These are phyloP conservation scores for Phtheirospermum japonicum DNA, from an alignment of 257 asterid species.

Conservation along the genomic window DNA sequence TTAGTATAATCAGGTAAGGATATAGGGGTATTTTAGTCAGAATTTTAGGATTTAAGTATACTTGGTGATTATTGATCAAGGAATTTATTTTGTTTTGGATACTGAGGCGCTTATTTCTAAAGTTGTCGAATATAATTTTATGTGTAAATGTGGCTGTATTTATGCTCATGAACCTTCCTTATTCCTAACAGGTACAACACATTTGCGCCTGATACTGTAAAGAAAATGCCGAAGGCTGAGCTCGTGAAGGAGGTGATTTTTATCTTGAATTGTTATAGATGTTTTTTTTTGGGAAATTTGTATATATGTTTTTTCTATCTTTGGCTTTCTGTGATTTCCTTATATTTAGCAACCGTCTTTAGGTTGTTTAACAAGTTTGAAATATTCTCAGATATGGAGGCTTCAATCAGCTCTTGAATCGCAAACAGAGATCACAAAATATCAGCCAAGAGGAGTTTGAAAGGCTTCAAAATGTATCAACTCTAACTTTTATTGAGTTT, in stretches of 20 bases:
- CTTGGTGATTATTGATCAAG: too few relatives aligned
- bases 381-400: constrained; percentile 64
- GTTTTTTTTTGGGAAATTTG: neutral
- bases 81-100: too few relatives aligned
- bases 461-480: constrained; percentile 69
- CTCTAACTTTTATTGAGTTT: constrained; percentile 15
- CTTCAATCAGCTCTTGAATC: constrained; percentile 72
- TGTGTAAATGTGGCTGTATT: too few relatives aligned
- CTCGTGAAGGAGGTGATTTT: constrained; percentile 76
- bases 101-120: too few relatives aligned
- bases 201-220: constrained; percentile 77
- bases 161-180: constrained; percentile 22
- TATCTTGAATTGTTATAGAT: constrained; percentile 2
- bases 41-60: too few relatives aligned
- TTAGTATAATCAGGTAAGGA: too few relatives aligned
- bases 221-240: constrained; percentile 82
- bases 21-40: too few relatives aligned
- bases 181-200: constrained; percentile 61
- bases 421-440: constrained; percentile 72
- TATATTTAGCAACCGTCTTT: constrained; percentile 2
- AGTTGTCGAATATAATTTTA: too few relatives aligned
- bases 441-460: constrained; percentile 87
- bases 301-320: neutral
- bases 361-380: neutral
- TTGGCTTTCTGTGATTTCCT: neutral